Conservation (phyloP, 768 basidiomycete genomes). For the Agaricus blazei region DNA sequence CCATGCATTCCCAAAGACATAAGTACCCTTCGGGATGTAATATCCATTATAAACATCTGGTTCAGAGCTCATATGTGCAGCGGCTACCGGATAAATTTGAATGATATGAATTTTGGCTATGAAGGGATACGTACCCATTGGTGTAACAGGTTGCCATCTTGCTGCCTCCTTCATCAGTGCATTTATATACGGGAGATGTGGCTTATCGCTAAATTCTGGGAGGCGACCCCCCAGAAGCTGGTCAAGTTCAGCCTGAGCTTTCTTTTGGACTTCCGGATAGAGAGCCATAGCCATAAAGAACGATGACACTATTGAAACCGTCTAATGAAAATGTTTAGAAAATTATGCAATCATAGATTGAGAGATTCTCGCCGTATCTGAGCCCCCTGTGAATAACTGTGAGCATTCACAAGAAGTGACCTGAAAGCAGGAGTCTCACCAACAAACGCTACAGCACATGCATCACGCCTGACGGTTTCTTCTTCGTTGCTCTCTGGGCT, state of each 20-base stretch:
- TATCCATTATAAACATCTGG: not conserved
- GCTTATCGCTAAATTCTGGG: slow-evolving; percentile 21
- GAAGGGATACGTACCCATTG: slow-evolving; percentile 14
- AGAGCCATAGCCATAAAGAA: slow-evolving; percentile 17
- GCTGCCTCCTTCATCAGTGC: slow-evolving; percentile 31
- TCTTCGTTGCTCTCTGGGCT: not conserved
- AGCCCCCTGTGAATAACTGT: not conserved
- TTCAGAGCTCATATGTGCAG: not conserved
- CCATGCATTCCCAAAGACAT: not conserved
- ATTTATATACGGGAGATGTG: slow-evolving; percentile 26
- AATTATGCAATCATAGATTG: not conserved
- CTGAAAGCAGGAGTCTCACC: not conserved
- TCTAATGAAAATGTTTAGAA: not conserved
- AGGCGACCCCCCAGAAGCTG: slow-evolving; percentile 20
- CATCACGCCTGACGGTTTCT: slow-evolving; percentile 1
- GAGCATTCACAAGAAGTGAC: not conserved
- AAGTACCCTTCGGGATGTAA: not conserved
- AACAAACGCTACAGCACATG: slow-evolving; percentile 4
- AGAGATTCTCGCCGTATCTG: slow-evolving; percentile 9
- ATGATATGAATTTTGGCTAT: not conserved
- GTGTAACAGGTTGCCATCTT: slow-evolving; percentile 26
- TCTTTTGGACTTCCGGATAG: slow-evolving; percentile 13
- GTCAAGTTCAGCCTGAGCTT: slow-evolving; percentile 14
- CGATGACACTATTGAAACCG: slow-evolving; percentile 11
- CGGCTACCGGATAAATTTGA: not conserved